Evolutionary conservation across 2,329 filamentous ascomycete species (phyloP), one percentile per base, ranked within the genome.

Genomic region (Didymella pinodella): DNA sequence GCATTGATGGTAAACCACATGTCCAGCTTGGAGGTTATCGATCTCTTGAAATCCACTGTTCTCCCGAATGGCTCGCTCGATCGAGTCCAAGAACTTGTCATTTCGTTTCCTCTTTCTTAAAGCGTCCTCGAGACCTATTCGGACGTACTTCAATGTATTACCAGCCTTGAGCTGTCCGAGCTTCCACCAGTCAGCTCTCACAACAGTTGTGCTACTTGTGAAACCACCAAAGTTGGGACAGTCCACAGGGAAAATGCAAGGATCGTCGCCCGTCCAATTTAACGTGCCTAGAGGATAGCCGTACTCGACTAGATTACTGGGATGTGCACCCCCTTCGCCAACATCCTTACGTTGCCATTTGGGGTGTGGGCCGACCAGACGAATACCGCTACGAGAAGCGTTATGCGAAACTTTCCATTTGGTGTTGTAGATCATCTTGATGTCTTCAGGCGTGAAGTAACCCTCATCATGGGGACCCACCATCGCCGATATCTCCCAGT

Each of bases 371-470:
- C 87, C 87, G 1, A 86, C 73, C 0, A 90, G 78, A 7, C 87
- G 81, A 26, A 89, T 85, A 0, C 86, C 87, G 40, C 82, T 85
- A 56, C 87, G 78, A 12, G 83, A 84, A 0, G 84, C 82, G 58
- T 89, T 88, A 64, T 89, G 86, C 0, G 83, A 85, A 2, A 89
- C 79, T 48, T 84, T 85, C 84, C 85, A 88, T n/a, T 80, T 74
- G 0, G 82, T 84, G 5, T 75, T 73, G 71, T 86, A 89, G 2
- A 89, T 79, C 75, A 83, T 84, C 10, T 85, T 80, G 48, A 86
- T 81, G 54, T 84, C 84, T 50, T 85, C 81, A 0, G 78, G 68
- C 0, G 77, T 68, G 11, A 87, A 72, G 62, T 83, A 86, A 0
- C 82, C 85, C 53, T 83, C 80, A 41, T 85, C 82, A 50, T 86